Evolutionary conservation across 225 moss, liverwort and hornwort species (phyloP), one percentile per base, ranked within the genome.

Genomic region (Pseudoscleropodium purum): DNA sequence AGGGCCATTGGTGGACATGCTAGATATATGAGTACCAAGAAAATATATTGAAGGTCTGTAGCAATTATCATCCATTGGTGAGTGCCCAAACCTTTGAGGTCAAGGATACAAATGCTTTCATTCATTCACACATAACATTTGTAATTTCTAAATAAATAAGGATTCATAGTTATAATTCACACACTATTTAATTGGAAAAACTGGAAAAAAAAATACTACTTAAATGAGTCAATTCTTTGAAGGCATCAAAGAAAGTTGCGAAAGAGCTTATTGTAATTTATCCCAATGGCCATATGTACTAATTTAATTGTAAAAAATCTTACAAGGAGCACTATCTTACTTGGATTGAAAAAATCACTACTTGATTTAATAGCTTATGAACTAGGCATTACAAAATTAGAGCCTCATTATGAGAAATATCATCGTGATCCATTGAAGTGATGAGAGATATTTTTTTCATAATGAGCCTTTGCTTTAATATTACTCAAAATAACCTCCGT

Each of bases 361-460:
- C 4, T 47, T 0, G 2, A 11, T 33, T 49, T 33, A 13, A 43
- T 73, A 73, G 43, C 29, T 17, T 16, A 29, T 45, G 0, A 7
- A 17, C 4, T 43, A 73, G 9, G 16, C 27, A 29, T 45, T 74
- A 45, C 9, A 5, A 29, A 45, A 45, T 1, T 74, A 18, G 26
- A 41, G 16, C 15, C 5, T 27, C 3, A 5, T 15, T 15, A 41
- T 15, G 1, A 72, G 3, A 30, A 74, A 45, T 74, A 45, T 18
- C 6, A 74, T 30, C 0, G 1, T 18, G 10, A 30, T 45, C 74
- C 4, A 45, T 0, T 0, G 0, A 29, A 5, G 2, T 45, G 4
- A 74, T 11, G 2, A 29, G 18, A 74, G 18, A 27, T 43, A 39
- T 43, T 72, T 73, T 43, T 73, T 0, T 41, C 5, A 43, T 16